These are phyloP conservation scores for Aristolochia fimbriata DNA, from an alignment of 164 flowering plant species.

Conservation along the genomic window DNA sequence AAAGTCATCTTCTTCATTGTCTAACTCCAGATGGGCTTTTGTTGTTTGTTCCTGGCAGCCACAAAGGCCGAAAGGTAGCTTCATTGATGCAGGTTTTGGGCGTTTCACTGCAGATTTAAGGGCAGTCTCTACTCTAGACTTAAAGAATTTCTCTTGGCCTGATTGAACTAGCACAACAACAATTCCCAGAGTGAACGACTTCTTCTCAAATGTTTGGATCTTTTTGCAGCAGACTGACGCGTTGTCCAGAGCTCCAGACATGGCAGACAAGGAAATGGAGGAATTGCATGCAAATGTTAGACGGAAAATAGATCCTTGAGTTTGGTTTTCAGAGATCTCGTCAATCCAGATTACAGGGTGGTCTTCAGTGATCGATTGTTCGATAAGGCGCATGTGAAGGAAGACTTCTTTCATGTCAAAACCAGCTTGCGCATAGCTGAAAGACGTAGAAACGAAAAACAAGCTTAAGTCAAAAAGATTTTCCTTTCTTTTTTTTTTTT, in stretches of 20 bases:
- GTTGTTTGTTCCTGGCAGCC: slow-evolving; percentile 84
- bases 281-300: slow-evolving; percentile 82
- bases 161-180: slow-evolving; percentile 43
- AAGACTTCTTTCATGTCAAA: slow-evolving; percentile 94
- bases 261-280: slow-evolving; percentile 63
- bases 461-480: background rate
- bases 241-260: slow-evolving; percentile 70
- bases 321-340: slow-evolving; percentile 44
- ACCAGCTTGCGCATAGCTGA: slow-evolving; percentile 82
- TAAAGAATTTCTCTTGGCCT: slow-evolving; percentile 59
- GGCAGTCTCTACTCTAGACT: slow-evolving; percentile 48
- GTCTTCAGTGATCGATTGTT: slow-evolving; percentile 57
- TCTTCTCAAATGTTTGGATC: slow-evolving; percentile 89
- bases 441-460: background rate
- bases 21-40: slow-evolving; percentile 36
- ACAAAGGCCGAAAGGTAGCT: slow-evolving; percentile 87
- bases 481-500: too few species aligned
- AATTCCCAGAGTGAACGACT: slow-evolving; percentile 61
- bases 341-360: slow-evolving; percentile 67
- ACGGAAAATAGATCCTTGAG: slow-evolving; percentile 43
- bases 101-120: slow-evolving; percentile 57
- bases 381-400: slow-evolving; percentile 68
- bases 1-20: slow-evolving; percentile 37
- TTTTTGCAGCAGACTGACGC: slow-evolving; percentile 75
- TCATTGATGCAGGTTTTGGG: slow-evolving; percentile 46